Conservation (phyloP, 441 rosid species). For the Raphanus hybrid region DNA sequence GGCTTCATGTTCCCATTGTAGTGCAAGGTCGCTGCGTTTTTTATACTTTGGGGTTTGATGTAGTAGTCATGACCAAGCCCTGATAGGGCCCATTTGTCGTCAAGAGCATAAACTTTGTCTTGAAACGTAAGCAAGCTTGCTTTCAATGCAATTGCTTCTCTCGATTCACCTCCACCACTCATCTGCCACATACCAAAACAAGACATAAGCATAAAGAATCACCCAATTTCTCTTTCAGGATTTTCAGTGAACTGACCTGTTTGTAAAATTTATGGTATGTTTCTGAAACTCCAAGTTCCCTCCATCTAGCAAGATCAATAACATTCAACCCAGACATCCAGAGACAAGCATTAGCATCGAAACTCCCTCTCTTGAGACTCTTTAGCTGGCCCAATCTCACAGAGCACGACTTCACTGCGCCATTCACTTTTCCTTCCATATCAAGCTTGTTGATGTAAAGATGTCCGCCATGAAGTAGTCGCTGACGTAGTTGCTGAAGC, state of each 20-base stretch:
- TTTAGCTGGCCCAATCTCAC: constrained; percentile 71
- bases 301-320: constrained; percentile 83
- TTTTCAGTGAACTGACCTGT: constrained; percentile 56
- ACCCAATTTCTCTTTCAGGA: not conserved
- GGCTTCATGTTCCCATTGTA: constrained; percentile 97
- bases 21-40: constrained; percentile 75
- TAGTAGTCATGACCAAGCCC: constrained; percentile 79
- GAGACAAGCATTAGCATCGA: constrained; percentile 60
- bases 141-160: constrained; percentile 54
- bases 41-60: constrained; percentile 48
- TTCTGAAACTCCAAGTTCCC: constrained; percentile 71
- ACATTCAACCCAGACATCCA: constrained; percentile 98
- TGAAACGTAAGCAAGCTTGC: constrained; percentile 85
- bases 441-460: constrained; percentile 35
- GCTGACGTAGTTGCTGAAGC: too few species aligned
- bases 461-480: too few species aligned
- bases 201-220: not conserved
- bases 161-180: constrained; percentile 48
- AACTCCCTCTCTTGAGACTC: constrained; percentile 53
- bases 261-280: constrained; percentile 61
- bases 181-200: constrained; percentile 45
- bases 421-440: constrained; percentile 87
- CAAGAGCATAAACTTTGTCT: constrained; percentile 69
- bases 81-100: constrained; percentile 63
- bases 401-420: constrained; percentile 80